Conservation (phyloP, 768 basidiomycete species). For the Favolaschia claudopus region DNA sequence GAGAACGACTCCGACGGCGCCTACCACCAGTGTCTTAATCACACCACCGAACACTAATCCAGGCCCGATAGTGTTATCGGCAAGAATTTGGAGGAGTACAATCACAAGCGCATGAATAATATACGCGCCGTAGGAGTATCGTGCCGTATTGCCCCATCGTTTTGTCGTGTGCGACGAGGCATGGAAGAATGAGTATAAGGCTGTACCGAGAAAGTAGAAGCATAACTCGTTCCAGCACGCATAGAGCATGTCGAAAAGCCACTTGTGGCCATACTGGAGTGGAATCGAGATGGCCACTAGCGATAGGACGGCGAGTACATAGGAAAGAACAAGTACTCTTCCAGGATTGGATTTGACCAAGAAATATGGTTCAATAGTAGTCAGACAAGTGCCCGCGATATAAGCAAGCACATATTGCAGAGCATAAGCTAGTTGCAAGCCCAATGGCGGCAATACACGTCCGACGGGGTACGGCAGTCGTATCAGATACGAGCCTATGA, state of each 20-base stretch:
- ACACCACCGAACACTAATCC: background rate
- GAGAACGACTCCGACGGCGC: background rate
- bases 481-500: slow-evolving; percentile 14
- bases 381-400: slow-evolving; percentile 16
- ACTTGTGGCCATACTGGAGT: background rate
- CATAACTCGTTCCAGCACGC: slow-evolving; percentile 22
- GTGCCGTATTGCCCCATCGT: slow-evolving; percentile 17
- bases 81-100: slow-evolving; percentile 13
- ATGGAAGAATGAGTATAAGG: slow-evolving; percentile 18
- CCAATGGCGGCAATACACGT: background rate
- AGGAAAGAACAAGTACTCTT: slow-evolving; percentile 6
- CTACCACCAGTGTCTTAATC: slow-evolving; percentile 8
- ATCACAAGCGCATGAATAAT: slow-evolving; percentile 15
- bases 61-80: background rate
- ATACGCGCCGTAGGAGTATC: slow-evolving; percentile 20
- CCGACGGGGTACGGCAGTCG: slow-evolving; percentile 19
- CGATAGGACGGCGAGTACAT: slow-evolving; percentile 11
- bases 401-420: slow-evolving; percentile 24
- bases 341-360: slow-evolving; percentile 12
- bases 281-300: background rate
- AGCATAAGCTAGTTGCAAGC: slow-evolving; percentile 15
- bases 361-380: slow-evolving; percentile 16
- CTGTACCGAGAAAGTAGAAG: slow-evolving; percentile 24
- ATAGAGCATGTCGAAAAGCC: slow-evolving; percentile 7
- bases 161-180: slow-evolving; percentile 6